A percentile compares a stretch with the other conserved stretches of the same genome.
Evolutionary conservation across 192 early-diverging fungal genomes (phyloP).

Genomic region (Spizellomyces sp.): DNA sequence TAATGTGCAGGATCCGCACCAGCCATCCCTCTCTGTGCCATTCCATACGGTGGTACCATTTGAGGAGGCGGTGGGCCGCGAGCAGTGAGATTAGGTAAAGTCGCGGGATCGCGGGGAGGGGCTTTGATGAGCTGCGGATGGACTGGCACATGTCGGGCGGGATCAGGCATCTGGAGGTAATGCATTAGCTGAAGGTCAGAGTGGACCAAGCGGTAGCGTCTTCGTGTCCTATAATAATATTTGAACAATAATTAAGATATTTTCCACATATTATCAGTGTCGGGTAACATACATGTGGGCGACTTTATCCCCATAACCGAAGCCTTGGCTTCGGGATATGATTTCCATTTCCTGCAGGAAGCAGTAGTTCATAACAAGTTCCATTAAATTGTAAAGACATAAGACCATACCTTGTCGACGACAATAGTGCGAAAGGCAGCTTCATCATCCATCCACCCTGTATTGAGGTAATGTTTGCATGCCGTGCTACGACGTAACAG

Average conservation of each 20-base stretch:
- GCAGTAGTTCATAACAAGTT: too few relatives aligned
- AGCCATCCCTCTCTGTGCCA: too few relatives aligned
- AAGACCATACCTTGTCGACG: constrained; percentile 10
- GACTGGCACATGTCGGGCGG: constrained; percentile 22
- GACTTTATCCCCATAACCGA: constrained; percentile 21
- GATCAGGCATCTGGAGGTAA: constrained; percentile 26
- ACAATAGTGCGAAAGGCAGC: neutral
- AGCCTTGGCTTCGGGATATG: constrained; percentile 31
- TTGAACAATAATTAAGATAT: neutral
- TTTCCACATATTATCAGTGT: neutral
- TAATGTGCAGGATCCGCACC: too few relatives aligned
- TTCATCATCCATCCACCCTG: constrained; percentile 48
- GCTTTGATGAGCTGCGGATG: constrained; percentile 24
- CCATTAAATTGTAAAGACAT: too few relatives aligned
- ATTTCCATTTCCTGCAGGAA: constrained; percentile 36
- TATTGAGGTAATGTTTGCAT: neutral
- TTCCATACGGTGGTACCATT: too few relatives aligned
- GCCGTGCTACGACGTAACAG: neutral
- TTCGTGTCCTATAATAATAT: constrained; percentile 15
- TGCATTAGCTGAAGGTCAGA: constrained; percentile 36
- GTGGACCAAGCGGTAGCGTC: constrained; percentile 30
- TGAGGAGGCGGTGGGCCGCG: too few relatives aligned
- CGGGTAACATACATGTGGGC: constrained; percentile 18
- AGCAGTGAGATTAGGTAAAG: neutral
- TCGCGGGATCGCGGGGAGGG: constrained; percentile 26